These are phyloP conservation scores for Cylindrotheca fusiformis DNA, from an alignment of 108 stramenopile species.

Conservation along the genomic window DNA sequence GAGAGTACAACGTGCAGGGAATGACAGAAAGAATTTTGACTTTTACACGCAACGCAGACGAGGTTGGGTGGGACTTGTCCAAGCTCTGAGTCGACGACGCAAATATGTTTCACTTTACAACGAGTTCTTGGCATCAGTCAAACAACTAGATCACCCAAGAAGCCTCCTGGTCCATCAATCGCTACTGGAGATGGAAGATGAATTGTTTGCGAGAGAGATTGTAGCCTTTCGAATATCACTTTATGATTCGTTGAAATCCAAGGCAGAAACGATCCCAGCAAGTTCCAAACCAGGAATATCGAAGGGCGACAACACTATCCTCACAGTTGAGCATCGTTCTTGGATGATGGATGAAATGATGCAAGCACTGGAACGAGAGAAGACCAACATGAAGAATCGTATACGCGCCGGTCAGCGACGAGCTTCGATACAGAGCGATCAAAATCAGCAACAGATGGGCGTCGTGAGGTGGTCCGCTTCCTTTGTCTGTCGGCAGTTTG, in stretches of 20 bases:
- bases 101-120: slow-evolving; percentile 43
- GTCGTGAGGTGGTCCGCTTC: slow-evolving; percentile 30
- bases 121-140: slow-evolving; percentile 4
- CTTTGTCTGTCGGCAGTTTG: slow-evolving; percentile 37
- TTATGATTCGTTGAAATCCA: slow-evolving; percentile 16
- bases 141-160: slow-evolving; percentile 3
- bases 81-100: slow-evolving; percentile 30
- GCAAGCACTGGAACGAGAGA: slow-evolving; percentile 26
- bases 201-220: slow-evolving; percentile 46
- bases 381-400: slow-evolving; percentile 8
- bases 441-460: neutral
- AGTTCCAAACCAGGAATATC: neutral
- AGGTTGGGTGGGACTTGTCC: slow-evolving; percentile 53
- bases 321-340: slow-evolving; percentile 35
- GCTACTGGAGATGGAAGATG: slow-evolving; percentile 53
- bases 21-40: neutral
- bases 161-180: slow-evolving; percentile 15
- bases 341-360: slow-evolving; percentile 48
- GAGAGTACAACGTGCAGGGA: slow-evolving; percentile 6
- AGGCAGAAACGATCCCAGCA: neutral
- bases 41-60: slow-evolving; percentile 15
- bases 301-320: slow-evolving; percentile 15
- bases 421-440: neutral
- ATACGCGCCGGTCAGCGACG: neutral
- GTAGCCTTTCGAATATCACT: slow-evolving; percentile 58